phyloP scores from a whole-genome alignment of 176 grass and related monocot species.

The Cymbopogon citratus region DNA sequence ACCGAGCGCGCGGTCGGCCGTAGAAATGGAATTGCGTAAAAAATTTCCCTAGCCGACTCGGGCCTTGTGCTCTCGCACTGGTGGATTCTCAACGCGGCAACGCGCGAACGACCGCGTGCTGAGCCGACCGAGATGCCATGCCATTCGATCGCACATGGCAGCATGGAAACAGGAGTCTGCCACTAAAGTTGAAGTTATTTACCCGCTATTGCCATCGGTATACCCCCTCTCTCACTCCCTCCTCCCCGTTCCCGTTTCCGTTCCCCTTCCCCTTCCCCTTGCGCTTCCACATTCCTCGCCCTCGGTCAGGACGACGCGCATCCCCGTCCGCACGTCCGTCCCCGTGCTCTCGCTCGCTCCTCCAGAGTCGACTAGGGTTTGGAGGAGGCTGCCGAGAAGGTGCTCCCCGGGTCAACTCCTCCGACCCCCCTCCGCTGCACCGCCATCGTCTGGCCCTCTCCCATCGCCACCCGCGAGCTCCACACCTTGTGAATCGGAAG shows the following conservation, averaged over 20 bases:
- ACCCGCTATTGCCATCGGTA: not conserved
- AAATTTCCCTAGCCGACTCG: too few relatives aligned
- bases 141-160: not conserved
- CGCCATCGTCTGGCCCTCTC: not conserved
- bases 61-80: too few relatives aligned
- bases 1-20: too few relatives aligned
- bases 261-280: not conserved
- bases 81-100: too few relatives aligned
- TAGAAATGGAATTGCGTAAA: too few relatives aligned
- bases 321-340: not conserved
- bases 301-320: not conserved
- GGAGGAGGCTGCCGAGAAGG: not conserved
- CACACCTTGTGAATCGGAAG: not conserved
- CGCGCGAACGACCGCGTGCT: too few relatives aligned
- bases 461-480: not conserved
- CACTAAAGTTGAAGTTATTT: not conserved
- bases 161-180: not conserved
- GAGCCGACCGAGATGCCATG: not conserved
- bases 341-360: not conserved
- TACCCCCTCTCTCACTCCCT: not conserved
- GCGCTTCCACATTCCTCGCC: not conserved
- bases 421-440: not conserved
- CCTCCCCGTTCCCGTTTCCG: not conserved
- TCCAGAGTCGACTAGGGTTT: not conserved
- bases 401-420: not conserved